Base-by-base conservation (phyloP, 352 stramenopile genomes). In the Pythium monospermum region DNA sequence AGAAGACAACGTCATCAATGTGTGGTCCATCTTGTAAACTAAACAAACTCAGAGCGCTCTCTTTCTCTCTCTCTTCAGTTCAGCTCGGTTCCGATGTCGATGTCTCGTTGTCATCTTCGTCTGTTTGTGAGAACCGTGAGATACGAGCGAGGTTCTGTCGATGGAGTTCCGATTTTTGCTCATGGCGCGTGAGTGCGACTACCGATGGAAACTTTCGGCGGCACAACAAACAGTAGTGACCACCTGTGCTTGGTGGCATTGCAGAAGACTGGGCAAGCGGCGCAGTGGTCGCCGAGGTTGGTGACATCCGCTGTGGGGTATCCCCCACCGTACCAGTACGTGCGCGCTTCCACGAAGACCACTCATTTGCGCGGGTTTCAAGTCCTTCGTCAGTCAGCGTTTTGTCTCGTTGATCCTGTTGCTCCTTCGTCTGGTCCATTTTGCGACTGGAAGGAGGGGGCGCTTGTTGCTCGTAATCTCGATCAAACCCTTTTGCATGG, bases 1-100 rank as follows among this genome's bases (percentile, higher is more conserved):
- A 3, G 69, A 87, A 56, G 77, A 91, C 62, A 83, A 81, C 35
- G 70, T 87, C 40, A 71, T 89, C 45, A 87, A 87, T 47, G 58
- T 85, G 52, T 90, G 73, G 73, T 59, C 53, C 21, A 68, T 85
- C 38, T 41, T 28, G 3, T 83, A 33, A 41, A 39, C 19, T 31
- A n/a, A n/a, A n/a, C n/a, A n/a, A n/a, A n/a, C n/a, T n/a, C n/a
- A n/a, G n/a, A n/a, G n/a, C n/a, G n/a, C n/a, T n/a, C n/a, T n/a
- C n/a, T n/a, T n/a, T n/a, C n/a, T n/a, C n/a, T 23, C 18, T 31
- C 16, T 55, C 25, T 5, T 21, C n/a, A 28, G 22, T 23, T 30
- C 30, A 11, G 36, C n/a, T n/a, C n/a, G n/a, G n/a, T n/a, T n/a
- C n/a, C n/a, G n/a, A n/a, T n/a, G n/a, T n/a, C n/a, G n/a, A n/a